Percentiles rank a stretch among this genome's conserved stretches.
Evolutionary conservation across 2,329 filamentous ascomycete genomes (phyloP).

Genomic region (Zasmidium cellare): DNA sequence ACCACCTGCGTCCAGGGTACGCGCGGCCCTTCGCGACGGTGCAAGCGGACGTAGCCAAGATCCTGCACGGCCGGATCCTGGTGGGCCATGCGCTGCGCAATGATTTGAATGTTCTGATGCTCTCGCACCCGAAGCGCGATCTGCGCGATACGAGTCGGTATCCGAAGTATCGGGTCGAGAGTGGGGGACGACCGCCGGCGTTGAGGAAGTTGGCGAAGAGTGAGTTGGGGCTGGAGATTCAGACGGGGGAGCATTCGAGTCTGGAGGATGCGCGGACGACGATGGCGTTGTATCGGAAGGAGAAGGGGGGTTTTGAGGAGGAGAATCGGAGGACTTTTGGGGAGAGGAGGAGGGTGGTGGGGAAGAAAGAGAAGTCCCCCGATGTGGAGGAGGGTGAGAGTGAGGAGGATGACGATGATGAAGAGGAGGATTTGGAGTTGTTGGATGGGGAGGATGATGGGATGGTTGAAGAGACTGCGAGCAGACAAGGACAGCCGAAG

Average conservation of each 20-base stretch:
- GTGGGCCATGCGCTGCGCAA: conserved; percentile 84
- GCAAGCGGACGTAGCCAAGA: conserved; percentile 66
- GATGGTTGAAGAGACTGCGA: conserved; percentile 21
- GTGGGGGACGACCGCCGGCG: conserved; percentile 67
- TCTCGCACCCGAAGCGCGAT: conserved; percentile 76
- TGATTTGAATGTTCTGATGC: conserved; percentile 69
- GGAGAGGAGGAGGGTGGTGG: conserved; percentile 22
- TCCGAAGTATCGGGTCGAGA: conserved; percentile 69
- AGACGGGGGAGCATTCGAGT: conserved; percentile 61
- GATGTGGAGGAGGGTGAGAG: conserved; percentile 18
- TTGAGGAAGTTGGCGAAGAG: conserved; percentile 61
- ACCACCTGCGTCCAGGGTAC: conserved; percentile 61
- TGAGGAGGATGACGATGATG: conserved; percentile 25
- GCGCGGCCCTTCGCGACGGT: conserved; percentile 68
- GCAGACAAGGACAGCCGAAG: conserved; percentile 28
- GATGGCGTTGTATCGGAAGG: conserved; percentile 82
- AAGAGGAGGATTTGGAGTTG: conserved; percentile 26
- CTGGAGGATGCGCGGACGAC: conserved; percentile 80
- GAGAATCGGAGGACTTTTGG: conserved; percentile 70
- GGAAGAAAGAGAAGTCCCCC: conserved; percentile 23
- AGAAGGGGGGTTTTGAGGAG: conserved; percentile 82
- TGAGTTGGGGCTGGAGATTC: conserved; percentile 60
- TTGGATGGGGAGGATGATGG: conserved; percentile 33
- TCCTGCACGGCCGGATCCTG: conserved; percentile 71
- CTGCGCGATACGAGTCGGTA: conserved; percentile 84